Conservation (phyloP, 2,329 filamentous ascomycete species). For the Didymella sp. region DNA sequence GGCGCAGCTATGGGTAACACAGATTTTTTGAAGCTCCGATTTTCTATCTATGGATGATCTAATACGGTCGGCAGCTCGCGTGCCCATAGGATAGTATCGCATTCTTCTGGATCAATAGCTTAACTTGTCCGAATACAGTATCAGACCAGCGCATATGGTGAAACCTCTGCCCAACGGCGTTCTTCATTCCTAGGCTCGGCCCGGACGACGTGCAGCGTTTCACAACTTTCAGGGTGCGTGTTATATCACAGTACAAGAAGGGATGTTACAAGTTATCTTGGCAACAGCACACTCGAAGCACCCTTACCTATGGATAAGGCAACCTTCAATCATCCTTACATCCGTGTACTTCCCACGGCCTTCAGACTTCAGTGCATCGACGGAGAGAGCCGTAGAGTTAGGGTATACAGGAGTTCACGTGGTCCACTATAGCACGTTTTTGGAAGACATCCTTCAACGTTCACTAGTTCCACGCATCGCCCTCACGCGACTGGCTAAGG, state of each 20-base stretch:
- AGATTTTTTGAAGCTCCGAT: neutral
- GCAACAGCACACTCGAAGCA: neutral
- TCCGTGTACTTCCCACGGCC: neutral
- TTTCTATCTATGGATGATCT: neutral
- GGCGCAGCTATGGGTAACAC: neutral
- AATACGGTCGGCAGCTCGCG: neutral
- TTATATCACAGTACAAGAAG: conserved; percentile 1
- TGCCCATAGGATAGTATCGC: neutral
- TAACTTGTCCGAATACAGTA: neutral
- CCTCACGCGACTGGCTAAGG: conserved; percentile 1
- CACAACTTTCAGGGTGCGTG: conserved; percentile 4
- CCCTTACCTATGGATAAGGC: conserved; percentile 4
- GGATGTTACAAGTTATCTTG: conserved; percentile 6
- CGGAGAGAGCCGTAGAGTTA: neutral
- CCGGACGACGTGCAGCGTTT: conserved; percentile 8
- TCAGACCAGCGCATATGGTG: neutral
- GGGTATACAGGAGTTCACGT: neutral
- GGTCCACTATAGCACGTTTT: neutral
- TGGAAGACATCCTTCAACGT: neutral
- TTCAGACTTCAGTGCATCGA: neutral
- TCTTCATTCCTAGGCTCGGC: conserved; percentile 14
- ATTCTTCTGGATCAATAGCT: neutral
- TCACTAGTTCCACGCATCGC: neutral
- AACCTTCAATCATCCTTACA: neutral
- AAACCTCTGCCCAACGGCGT: neutral